These are phyloP conservation scores for Venturiaceae sp. DNA, from an alignment of 2,329 filamentous ascomycete species.

Conservation along the genomic window DNA sequence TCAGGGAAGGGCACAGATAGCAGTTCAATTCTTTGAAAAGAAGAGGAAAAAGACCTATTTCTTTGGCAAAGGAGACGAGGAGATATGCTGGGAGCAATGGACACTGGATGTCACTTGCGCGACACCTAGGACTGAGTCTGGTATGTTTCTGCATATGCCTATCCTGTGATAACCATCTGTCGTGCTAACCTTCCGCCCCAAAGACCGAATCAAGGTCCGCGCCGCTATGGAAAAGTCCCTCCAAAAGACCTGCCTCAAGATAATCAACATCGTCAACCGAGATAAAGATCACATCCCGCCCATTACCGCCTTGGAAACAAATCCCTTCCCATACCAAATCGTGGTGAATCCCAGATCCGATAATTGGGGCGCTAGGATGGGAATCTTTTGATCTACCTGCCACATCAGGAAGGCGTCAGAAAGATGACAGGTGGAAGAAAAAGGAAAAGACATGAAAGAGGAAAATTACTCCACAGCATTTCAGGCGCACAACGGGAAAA, in stretches of 20 bases:
- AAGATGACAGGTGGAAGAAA: neutral
- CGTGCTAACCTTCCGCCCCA: neutral
- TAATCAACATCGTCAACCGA: constrained; percentile 74
- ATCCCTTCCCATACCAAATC: constrained; percentile 94
- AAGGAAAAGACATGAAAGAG: neutral
- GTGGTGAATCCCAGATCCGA: constrained; percentile 75
- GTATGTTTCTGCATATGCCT: constrained; percentile 47
- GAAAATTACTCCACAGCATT: neutral
- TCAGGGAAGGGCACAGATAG: constrained; percentile 70
- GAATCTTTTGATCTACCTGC: constrained; percentile 48
- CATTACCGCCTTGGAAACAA: constrained; percentile 83
- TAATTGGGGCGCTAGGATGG: constrained; percentile 70
- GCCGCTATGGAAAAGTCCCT: constrained; percentile 86
- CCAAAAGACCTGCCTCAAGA: constrained; percentile 79
- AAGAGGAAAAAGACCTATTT: constrained; percentile 70
- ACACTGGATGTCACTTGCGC: constrained; percentile 88
- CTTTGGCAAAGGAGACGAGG: constrained; percentile 67
- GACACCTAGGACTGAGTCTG: constrained; percentile 77
- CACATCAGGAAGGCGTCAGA: neutral
- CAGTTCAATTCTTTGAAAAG: constrained; percentile 93
- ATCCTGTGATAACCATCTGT: too few species aligned
- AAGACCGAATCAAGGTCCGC: constrained; percentile 80
- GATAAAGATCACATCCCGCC: constrained; percentile 96
- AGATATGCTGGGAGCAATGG: constrained; percentile 97
- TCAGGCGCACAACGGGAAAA: neutral